Percentiles rank a stretch among this genome's conserved stretches.
Evolutionary conservation across 345 rosid genomes (phyloP).

Genomic region (Eucalyptus shirleyi): DNA sequence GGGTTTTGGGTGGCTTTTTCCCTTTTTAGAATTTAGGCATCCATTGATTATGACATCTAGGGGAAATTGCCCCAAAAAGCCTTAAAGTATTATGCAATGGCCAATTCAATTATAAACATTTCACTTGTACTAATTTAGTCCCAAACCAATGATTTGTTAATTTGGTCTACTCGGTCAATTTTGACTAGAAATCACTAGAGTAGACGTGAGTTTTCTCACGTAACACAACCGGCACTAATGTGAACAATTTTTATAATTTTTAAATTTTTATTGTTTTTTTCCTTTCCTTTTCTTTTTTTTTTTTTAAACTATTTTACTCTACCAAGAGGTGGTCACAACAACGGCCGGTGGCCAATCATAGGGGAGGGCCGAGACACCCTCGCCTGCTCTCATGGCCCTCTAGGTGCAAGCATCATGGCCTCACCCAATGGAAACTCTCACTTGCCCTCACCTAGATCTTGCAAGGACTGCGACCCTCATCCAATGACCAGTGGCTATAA

Average conservation of each 20-base stretch:
- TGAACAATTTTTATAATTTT: no score
- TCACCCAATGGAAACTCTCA: neutral
- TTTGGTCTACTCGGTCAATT: fast-evolving
- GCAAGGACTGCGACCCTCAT: fast-evolving
- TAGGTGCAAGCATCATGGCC: neutral
- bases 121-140: no score
- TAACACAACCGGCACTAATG: fast-evolving
- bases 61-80: no score
- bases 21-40: neutral
- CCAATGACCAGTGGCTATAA: no score
- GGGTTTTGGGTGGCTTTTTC: no score
- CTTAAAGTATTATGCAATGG: no score
- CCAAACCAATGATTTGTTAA: no score
- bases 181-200: no score
- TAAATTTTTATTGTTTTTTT: no score
- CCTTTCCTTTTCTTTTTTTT: no score
- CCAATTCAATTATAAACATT: fast-evolving
- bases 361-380: neutral
- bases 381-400: neutral
- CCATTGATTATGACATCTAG: no score
- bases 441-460: neutral
- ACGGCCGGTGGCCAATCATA: fast-evolving
- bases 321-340: neutral
- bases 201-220: fast-evolving
- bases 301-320: neutral